phyloP scores from a whole-genome alignment of 1,284 basidiomycete genomes.

The Ceratobasidium sp. region DNA sequence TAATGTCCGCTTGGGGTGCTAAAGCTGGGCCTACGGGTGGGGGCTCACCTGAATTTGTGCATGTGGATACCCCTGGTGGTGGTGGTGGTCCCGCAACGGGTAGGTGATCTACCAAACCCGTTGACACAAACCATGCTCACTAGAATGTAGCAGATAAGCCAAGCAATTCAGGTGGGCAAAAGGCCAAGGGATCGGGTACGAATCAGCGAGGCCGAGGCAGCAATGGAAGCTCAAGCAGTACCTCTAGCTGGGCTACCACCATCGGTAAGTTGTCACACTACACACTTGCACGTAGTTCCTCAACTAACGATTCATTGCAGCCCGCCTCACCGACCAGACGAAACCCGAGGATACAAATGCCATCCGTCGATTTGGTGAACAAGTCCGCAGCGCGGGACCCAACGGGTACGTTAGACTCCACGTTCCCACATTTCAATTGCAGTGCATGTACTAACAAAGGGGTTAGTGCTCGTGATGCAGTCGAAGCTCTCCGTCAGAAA shows the following conservation, averaged over 20 bases:
- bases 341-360: conserved; percentile 21
- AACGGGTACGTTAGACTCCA: conserved; percentile 25
- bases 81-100: not conserved
- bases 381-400: conserved; percentile 26
- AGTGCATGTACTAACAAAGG: not conserved
- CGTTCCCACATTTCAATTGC: not conserved
- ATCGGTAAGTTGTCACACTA: conserved; percentile 12
- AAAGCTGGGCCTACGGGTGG: not conserved
- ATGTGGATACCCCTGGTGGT: conserved; percentile 31
- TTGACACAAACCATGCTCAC: too few species aligned
- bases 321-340: conserved; percentile 20
- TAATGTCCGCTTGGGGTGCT: conserved; percentile 17
- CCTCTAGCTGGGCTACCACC: conserved; percentile 17
- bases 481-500: conserved; percentile 13
- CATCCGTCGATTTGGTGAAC: conserved; percentile 32
- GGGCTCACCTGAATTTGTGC: conserved; percentile 19
- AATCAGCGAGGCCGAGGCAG: conserved; percentile 12
- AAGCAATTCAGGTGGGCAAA: not conserved
- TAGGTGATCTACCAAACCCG: not conserved
- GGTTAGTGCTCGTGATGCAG: conserved; percentile 28
- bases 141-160: conserved; percentile 12
- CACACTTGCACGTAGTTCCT: not conserved
- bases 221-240: conserved; percentile 7
- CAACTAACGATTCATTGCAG: not conserved
- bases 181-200: not conserved